Base-by-base conservation (phyloP, 768 basidiomycete species). In the Agrocybe pediades region DNA sequence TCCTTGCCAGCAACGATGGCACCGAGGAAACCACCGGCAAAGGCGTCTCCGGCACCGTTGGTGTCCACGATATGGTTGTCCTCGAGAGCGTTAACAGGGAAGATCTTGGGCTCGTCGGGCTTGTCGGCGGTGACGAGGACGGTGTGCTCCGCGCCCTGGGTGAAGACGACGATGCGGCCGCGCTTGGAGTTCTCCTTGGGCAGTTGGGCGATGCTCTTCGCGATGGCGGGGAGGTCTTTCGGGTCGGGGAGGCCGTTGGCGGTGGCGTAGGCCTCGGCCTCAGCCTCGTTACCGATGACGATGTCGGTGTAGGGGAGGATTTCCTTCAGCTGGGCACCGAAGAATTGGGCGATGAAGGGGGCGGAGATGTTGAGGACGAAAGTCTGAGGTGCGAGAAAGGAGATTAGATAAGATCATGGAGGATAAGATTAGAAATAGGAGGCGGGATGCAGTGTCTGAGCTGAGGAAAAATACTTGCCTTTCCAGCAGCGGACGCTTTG, bases 11-110 rank as follows among this genome's bases (percentile, higher is more conserved):
- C 69, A 47, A 92, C 86, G 51, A 83, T 78, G 1, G 88, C 95
- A 46, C 92, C 97, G 49, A 98, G 72, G 82, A 98, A 95, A 33
- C 92, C 97, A 53, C 96, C 97, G 21, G 95, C 94, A 63, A 99
- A 98, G 40, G 92, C 93, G 68, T 99, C 96, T 40, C 97, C 97
- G 19, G 97, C 97, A 47, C 92, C 97, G 71, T 99, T 99, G 44
- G 97, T 98, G 69, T 99, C 97, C 54, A 97, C 88, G 60, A 97
- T 95, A 69, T 86, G 63, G 36, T 75, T 79, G 49, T 80, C 77
- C 42, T 65, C 61, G 54, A 96, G 74, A 33, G 78, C 73, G 48
- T 74, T 66, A 46, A 96, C 92, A 3, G 74, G 53, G 70, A 76
- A 88, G 15, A 74, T 62, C 72, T 85, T 84, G 29, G 81, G 76